Conservation (phyloP, 768 basidiomycete species). For the Sistotremastrum suecicum region DNA sequence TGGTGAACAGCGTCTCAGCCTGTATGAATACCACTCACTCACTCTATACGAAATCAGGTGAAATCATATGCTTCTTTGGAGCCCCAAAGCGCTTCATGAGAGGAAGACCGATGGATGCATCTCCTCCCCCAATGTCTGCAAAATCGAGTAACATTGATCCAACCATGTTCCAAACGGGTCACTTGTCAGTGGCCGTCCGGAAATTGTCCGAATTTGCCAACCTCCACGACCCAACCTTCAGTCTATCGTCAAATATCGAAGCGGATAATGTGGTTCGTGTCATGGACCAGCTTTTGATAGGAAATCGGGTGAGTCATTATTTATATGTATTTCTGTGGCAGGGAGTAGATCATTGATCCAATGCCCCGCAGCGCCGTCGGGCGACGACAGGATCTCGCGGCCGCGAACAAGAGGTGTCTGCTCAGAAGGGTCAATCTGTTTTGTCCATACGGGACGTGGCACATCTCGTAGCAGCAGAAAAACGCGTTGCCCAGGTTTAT, state of each 20-base stretch:
- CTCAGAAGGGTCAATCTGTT: no score
- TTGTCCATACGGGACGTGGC: conserved; percentile 40
- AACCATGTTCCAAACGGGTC: background rate
- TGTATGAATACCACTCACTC: background rate
- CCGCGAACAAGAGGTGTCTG: no score
- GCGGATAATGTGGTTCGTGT: conserved; percentile 47
- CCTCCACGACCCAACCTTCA: background rate
- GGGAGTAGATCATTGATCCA: no score
- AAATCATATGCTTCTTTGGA: conserved; percentile 78
- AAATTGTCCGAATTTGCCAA: background rate
- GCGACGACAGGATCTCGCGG: background rate
- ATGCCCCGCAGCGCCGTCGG: background rate
- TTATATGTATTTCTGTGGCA: background rate
- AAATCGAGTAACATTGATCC: background rate
- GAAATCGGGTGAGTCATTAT: background rate
- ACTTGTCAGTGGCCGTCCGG: background rate
- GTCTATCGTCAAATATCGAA: no score
- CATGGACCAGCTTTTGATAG: conserved; percentile 22
- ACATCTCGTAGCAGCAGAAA: conserved; percentile 35
- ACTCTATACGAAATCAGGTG: conserved; percentile 33
- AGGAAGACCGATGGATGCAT: conserved; percentile 1
- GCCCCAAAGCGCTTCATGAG: conserved; percentile 59
- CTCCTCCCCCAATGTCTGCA: background rate
- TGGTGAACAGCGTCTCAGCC: conserved; percentile 30
- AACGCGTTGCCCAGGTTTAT: conserved; percentile 50